These are phyloP conservation scores for Sclerotinia borealis DNA, from an alignment of 2,329 filamentous ascomycete species.

Conservation along the genomic window DNA sequence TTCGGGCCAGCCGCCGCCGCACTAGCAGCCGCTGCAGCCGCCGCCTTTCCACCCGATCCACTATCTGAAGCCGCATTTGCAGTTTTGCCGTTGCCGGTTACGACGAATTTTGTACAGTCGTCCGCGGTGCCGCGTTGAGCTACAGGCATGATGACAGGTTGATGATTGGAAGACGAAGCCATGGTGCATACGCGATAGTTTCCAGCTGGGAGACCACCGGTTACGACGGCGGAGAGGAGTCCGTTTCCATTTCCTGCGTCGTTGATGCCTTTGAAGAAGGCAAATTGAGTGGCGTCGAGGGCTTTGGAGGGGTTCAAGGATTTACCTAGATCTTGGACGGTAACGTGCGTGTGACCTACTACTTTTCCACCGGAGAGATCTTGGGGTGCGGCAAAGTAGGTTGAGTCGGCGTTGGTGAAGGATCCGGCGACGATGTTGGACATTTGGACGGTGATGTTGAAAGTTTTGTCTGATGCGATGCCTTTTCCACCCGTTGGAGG, in stretches of 20 bases:
- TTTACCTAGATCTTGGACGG: constrained; percentile 34
- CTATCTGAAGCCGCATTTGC: constrained; percentile 21
- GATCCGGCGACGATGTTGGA: constrained; percentile 33
- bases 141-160: constrained; percentile 39
- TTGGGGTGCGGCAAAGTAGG: constrained; percentile 37
- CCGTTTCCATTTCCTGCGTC: constrained; percentile 36
- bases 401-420: constrained; percentile 36
- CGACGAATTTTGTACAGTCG: constrained; percentile 41
- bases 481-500: constrained; percentile 23
- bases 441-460: constrained; percentile 33
- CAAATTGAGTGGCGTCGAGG: constrained; percentile 32
- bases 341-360: constrained; percentile 37
- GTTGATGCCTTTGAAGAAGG: constrained; percentile 40
- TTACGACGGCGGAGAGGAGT: constrained; percentile 34
- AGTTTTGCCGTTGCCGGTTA: constrained; percentile 25
- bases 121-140: constrained; percentile 41
- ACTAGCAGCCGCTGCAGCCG: constrained; percentile 21
- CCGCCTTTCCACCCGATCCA: constrained; percentile 18
- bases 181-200: constrained; percentile 42
- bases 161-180: constrained; percentile 38
- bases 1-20: constrained; percentile 29
- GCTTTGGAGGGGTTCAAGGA: constrained; percentile 29
- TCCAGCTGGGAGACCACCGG: constrained; percentile 37
- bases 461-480: constrained; percentile 27
- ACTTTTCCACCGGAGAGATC: constrained; percentile 31